phyloP scores from a whole-genome alignment of 768 basidiomycete species.

The Tricholoma flavovirens region DNA sequence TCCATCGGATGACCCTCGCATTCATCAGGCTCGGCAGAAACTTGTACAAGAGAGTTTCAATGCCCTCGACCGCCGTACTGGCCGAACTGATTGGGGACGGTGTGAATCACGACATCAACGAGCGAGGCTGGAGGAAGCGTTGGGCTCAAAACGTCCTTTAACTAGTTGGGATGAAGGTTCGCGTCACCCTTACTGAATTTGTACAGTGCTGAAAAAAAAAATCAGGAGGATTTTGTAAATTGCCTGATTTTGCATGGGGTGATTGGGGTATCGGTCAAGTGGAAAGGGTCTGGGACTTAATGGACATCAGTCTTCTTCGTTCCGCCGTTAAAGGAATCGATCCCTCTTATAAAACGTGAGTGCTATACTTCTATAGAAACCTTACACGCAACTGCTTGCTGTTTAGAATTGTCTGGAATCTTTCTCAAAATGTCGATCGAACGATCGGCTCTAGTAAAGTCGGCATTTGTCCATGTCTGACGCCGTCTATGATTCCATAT shows the following conservation, averaged over 20 bases:
- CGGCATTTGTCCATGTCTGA: slow-evolving; percentile 90
- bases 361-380: slow-evolving; percentile 11
- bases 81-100: slow-evolving; percentile 84
- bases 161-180: slow-evolving; percentile 92
- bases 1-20: slow-evolving; percentile 84
- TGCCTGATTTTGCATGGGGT: slow-evolving; percentile 87
- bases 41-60: slow-evolving; percentile 66
- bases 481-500: slow-evolving; percentile 95
- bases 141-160: slow-evolving; percentile 80
- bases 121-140: slow-evolving; percentile 73
- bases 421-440: slow-evolving; percentile 94
- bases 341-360: slow-evolving; percentile 84
- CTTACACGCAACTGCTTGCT: slow-evolving; percentile 5
- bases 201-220: background rate
- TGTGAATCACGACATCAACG: slow-evolving; percentile 92
- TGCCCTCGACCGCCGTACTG: slow-evolving; percentile 59
- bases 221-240: slow-evolving; percentile 78
- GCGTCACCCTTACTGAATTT: slow-evolving; percentile 12
- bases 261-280: slow-evolving; percentile 94
- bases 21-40: slow-evolving; percentile 82
- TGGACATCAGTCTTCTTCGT: slow-evolving; percentile 86
- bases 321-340: slow-evolving; percentile 78
- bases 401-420: slow-evolving; percentile 83
- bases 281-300: slow-evolving; percentile 91
- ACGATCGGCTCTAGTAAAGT: slow-evolving; percentile 74